Evolutionary conservation across 768 basidiomycete genomes (phyloP), one percentile per base, ranked within the genome.

Genomic region (Pleurotus cornucopiae): DNA sequence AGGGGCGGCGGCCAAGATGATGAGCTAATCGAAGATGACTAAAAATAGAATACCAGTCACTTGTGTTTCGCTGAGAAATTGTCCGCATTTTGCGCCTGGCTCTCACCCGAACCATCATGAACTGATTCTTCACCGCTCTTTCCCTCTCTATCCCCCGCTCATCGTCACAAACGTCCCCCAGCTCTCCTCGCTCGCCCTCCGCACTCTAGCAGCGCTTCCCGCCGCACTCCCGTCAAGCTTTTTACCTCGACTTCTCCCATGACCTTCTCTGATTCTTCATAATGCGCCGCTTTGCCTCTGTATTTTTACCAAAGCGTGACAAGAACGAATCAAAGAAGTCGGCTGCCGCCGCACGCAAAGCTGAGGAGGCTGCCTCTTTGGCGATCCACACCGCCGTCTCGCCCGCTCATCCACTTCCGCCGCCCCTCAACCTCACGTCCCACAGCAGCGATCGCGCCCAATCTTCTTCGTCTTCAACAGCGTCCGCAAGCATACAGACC

Each of bases 241-340:
- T 53, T 14, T 26, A 40, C 58, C 37, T 48, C 45, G 30, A 34
- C 30, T 30, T 44, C 21, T 57, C 57, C 43, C 41, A 61, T 62
- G 60, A 56, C 38, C 16, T 47, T 60, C 30, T 11, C 45, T 59
- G 43, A 49, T 37, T 44, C 52, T 37, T 44, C 52, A 55, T 39
- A 30, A 88, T 88, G 86, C 84, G 84, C 64, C 82, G 86, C 62
- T 71, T 89, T 66, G 78, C 78, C 56, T 80, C 84, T 49, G 79
- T 83, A 63, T 82, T 89, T 61, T 63, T 68, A 64, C 66, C 71
- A 63, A 75, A 71, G 65, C 72, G 69, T 44, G 51, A 53, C 25
- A 3, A 48, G 57, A 46, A 23, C 45, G 54, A 44, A 52, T 45
- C 46, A 49, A 61, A 61, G 61, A 62, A 59, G 18, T 34, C 48